Evolutionary conservation across 1,284 basidiomycete genomes (phyloP).

Genomic region (Pseudozyma tsukubaensis): DNA sequence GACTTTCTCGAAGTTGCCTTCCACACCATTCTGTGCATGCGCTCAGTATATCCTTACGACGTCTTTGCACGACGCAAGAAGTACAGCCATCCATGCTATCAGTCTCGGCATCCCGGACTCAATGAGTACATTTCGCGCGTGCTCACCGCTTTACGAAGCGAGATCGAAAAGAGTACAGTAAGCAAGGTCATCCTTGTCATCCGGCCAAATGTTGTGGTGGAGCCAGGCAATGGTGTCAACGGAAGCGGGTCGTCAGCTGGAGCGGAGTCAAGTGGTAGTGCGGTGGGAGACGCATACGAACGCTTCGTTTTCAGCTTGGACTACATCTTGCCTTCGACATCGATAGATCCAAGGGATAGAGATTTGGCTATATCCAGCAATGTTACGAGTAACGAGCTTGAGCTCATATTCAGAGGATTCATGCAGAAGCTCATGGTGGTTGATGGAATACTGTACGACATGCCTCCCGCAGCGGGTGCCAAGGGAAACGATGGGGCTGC

Average conservation of each 20-base stretch:
- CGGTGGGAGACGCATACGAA: slow-evolving; percentile 70
- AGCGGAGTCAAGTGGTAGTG: slow-evolving; percentile 2
- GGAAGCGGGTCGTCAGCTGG: slow-evolving; percentile 21
- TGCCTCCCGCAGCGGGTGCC: slow-evolving; percentile 10
- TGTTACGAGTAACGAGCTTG: slow-evolving; percentile 76
- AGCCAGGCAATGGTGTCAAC: not conserved
- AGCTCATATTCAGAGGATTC: slow-evolving; percentile 84
- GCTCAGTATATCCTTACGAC: slow-evolving; percentile 87
- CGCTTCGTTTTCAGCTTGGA: slow-evolving; percentile 76
- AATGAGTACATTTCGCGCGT: slow-evolving; percentile 88
- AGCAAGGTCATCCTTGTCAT: slow-evolving; percentile 25
- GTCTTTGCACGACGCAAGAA: slow-evolving; percentile 87
- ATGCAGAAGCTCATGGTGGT: slow-evolving; percentile 84
- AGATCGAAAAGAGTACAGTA: slow-evolving; percentile 72
- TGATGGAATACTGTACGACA: slow-evolving; percentile 76
- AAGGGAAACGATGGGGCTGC: slow-evolving; percentile 6
- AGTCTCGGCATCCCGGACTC: slow-evolving; percentile 86
- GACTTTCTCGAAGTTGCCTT: slow-evolving; percentile 82
- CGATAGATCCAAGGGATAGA: slow-evolving; percentile 76
- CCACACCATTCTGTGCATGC: slow-evolving; percentile 88
- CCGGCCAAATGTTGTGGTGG: slow-evolving; percentile 22
- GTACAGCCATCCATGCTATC: slow-evolving; percentile 88
- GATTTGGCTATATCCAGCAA: slow-evolving; percentile 75
- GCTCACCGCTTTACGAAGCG: slow-evolving; percentile 79
- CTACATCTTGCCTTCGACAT: slow-evolving; percentile 78